Evolutionary conservation across 768 basidiomycete genomes (phyloP).

Genomic region (Pleurotus salmoneostramineus): DNA sequence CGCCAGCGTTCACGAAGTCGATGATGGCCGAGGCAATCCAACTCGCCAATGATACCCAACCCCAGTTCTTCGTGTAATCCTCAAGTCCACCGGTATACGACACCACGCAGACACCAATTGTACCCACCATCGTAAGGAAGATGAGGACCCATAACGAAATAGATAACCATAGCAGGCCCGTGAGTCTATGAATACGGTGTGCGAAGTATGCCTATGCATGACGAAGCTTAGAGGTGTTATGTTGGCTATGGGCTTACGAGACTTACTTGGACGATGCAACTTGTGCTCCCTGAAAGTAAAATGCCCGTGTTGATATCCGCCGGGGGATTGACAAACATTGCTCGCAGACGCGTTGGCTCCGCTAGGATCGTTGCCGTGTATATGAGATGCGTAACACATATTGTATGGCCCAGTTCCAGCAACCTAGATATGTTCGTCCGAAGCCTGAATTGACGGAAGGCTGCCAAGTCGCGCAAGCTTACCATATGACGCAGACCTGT

Average conservation of each 20-base stretch:
- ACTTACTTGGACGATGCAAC: neutral
- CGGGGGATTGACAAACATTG: neutral
- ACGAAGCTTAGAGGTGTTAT: no score
- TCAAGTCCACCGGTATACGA: neutral
- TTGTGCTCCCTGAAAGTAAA: neutral
- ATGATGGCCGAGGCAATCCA: neutral
- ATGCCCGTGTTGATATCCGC: neutral
- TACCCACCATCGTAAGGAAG: neutral
- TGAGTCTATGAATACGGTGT: neutral
- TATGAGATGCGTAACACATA: constrained; percentile 21
- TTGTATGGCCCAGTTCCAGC: constrained; percentile 22
- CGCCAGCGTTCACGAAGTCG: neutral
- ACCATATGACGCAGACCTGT: constrained; percentile 6
- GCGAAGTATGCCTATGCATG: neutral
- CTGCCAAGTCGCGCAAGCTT: neutral
- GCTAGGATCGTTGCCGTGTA: constrained; percentile 25
- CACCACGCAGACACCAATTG: neutral
- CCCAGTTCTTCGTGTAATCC: neutral
- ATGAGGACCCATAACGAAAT: neutral
- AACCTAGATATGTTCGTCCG: constrained; percentile 13
- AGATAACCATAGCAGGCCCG: neutral
- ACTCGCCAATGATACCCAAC: neutral
- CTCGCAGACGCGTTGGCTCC: constrained; percentile 13
- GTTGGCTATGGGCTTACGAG: no score
- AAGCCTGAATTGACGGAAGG: neutral